Percentiles rank a stretch among this genome's conserved stretches.
Conservation (phyloP, 805 yeast genomes). For the Cyberlindnera sargentensis region DNA sequence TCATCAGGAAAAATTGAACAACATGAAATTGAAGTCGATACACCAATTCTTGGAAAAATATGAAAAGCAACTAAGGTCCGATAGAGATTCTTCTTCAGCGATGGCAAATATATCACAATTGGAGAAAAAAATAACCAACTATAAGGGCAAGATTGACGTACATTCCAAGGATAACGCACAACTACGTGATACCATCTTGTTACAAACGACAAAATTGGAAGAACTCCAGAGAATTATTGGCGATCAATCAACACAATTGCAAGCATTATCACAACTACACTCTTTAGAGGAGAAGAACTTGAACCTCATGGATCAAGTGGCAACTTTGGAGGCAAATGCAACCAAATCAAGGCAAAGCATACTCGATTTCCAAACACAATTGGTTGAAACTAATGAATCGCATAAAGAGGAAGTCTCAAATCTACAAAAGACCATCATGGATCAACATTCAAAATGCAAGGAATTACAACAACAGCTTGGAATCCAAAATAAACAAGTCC, state of each 20-base stretch:
- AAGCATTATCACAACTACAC: too few relatives aligned
- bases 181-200: background rate
- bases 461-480: background rate
- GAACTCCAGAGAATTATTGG: background rate
- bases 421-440: background rate
- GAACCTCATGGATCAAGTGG: background rate
- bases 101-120: background rate
- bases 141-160: background rate
- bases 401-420: background rate
- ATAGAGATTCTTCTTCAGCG: background rate
- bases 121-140: background rate
- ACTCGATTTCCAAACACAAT: background rate
- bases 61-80: conserved; percentile 17
- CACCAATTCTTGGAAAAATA: conserved; percentile 49
- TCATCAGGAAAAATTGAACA: conserved; percentile 52
- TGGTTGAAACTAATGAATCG: background rate
- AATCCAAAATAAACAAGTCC: background rate
- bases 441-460: background rate
- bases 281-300: too few relatives aligned
- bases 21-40: conserved; percentile 45
- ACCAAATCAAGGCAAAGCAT: background rate
- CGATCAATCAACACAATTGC: background rate
- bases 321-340: background rate
- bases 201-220: background rate
- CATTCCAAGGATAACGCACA: background rate